Evolutionary conservation across 345 rosid genomes (phyloP).

Genomic region (Turritis glabra): DNA sequence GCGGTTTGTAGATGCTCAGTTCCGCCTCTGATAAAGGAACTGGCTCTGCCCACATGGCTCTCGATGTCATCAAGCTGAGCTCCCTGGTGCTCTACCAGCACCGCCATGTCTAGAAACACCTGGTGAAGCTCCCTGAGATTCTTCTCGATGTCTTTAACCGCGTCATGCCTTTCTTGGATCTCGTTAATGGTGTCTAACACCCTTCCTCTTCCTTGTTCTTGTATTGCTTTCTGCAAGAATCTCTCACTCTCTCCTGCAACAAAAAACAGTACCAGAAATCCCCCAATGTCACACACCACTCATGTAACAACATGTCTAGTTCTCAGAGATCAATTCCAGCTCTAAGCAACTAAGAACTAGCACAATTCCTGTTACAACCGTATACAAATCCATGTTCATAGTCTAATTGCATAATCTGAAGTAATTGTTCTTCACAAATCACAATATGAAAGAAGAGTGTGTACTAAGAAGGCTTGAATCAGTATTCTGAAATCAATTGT

Average conservation of each 20-base stretch:
- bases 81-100: constrained; percentile 76
- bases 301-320: constrained; percentile 1
- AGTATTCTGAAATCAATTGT: not conserved
- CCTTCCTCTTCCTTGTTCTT: constrained; percentile 87
- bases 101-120: constrained; percentile 86
- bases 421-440: not conserved
- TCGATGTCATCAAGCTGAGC: constrained; percentile 79
- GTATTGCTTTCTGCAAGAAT: constrained; percentile 85
- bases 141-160: constrained; percentile 77
- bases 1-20: constrained; percentile 60
- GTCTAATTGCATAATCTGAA: not conserved
- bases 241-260: constrained; percentile 86
- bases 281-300: constrained; percentile 14
- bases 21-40: constrained; percentile 65
- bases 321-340: not conserved
- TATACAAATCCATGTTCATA: not conserved
- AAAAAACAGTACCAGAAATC: not conserved
- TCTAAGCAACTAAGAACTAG: constrained; percentile 9
- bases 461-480: constrained; percentile 1
- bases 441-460: not conserved
- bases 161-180: constrained; percentile 91
- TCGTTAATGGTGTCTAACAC: constrained; percentile 72
- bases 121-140: constrained; percentile 84
- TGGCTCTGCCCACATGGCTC: constrained; percentile 74
- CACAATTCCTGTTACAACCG: constrained; percentile 1